A percentile compares a stretch with the other conserved stretches of the same genome.
These are phyloP conservation scores for Castanopsis chinensis DNA, from an alignment of 306 rosid species.

Conservation along the genomic window DNA sequence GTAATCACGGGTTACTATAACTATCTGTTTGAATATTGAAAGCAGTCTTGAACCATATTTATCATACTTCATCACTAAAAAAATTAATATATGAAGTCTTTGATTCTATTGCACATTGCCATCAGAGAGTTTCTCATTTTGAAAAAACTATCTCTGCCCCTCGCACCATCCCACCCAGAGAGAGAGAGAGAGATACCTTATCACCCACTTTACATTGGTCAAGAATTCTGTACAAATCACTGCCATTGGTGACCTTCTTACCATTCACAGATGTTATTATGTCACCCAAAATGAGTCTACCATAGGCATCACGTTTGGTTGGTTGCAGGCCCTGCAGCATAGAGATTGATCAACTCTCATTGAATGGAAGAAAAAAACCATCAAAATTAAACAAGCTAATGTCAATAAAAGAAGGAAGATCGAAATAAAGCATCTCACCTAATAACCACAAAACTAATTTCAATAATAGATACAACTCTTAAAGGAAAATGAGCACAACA, in stretches of 20 bases:
- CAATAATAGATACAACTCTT: not conserved
- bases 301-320: constrained; percentile 91
- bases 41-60: too few relatives aligned
- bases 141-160: not conserved
- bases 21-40: too few relatives aligned
- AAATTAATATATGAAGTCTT: not conserved
- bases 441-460: constrained; percentile 1
- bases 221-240: constrained; percentile 95
- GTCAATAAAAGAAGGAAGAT: constrained; percentile 3
- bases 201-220: constrained; percentile 98
- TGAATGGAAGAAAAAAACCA: not conserved
- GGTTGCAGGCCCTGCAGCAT: constrained; percentile 71
- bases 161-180: not conserved
- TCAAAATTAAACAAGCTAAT: constrained; percentile 1
- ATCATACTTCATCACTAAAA: too few relatives aligned
- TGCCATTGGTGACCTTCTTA: constrained; percentile 75
- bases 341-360: constrained; percentile 11
- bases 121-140: not conserved
- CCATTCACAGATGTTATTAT: constrained; percentile 91
- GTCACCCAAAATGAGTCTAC: constrained; percentile 95
- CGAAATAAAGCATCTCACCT: constrained; percentile 5
- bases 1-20: too few relatives aligned
- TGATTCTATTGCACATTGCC: not conserved
- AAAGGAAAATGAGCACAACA: not conserved
- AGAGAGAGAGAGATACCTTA: constrained; percentile 43